Evolutionary conservation across 306 rosid species (phyloP), one percentile per base, ranked within the genome.

Genomic region (Gleditsia sinensis): DNA sequence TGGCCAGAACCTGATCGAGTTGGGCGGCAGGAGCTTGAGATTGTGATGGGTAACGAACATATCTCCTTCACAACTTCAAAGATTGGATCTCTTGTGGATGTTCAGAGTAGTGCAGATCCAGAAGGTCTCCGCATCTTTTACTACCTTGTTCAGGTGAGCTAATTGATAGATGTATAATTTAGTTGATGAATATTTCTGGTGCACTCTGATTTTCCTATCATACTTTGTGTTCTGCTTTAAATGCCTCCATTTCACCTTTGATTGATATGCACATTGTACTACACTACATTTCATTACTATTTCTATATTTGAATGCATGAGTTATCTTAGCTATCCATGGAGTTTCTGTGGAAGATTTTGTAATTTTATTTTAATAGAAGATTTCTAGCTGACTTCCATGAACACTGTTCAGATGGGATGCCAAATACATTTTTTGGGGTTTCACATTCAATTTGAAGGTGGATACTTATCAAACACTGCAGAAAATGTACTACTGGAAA

Each of bases 61-160:
- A 94, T 94, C 57, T 94, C 99, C 28, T 94, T 94, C 76, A 94
- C 99, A 2, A 94, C 99, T 3, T 94, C 99, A 1, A 94, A 94
- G 85, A 94, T 94, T 57, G 99, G 99, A 3, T 94, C 99, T 7
- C 96, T 94, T 4, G 96, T 94, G 3, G 99, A 92, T 78, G 99
- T 94, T 83, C 96, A 94, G 84, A 87, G 93, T 57, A 94, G 99
- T 77, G 91, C 91, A n/a, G 99, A 94, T 78, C 97, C 97, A 3
- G 96, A 94, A 83, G 99, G 99, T n/a, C 97, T 94, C 72, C 99
- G 99, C 30, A 92, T 94, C 81, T 94, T 94, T 81, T 92, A 94
- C 84, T 94, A 94, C 70, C 96, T 94, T 59, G 98, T 94, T 83
- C 97, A 94, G 98, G 98, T 94, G 3, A 74, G 81, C 59, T 20